phyloP scores from a whole-genome alignment of 768 basidiomycete genomes.

The Amanita jacksonii region DNA sequence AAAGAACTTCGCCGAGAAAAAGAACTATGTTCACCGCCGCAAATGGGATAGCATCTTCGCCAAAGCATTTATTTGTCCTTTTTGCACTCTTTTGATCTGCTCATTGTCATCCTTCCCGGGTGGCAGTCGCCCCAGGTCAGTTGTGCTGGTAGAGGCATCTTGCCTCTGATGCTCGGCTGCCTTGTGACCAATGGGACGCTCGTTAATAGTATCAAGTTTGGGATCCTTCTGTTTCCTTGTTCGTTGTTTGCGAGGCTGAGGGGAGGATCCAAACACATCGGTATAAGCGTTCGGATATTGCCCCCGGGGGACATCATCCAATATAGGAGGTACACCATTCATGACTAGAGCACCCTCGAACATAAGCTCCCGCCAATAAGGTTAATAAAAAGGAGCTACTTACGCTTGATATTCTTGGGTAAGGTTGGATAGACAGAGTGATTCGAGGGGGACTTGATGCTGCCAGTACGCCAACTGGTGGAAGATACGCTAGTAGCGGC shows the following conservation, averaged over 20 bases:
- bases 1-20: background rate
- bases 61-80: conserved; percentile 80
- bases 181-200: conserved; percentile 43
- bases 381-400: conserved; percentile 21
- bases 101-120: conserved; percentile 36
- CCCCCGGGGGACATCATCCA: conserved; percentile 59
- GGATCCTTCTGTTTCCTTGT: conserved; percentile 59
- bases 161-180: conserved; percentile 38
- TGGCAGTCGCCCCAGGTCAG: conserved; percentile 42
- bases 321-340: conserved; percentile 69
- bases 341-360: conserved; percentile 42
- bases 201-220: conserved; percentile 66
- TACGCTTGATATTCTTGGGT: conserved; percentile 78
- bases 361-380: conserved; percentile 9
- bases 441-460: conserved; percentile 25
- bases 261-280: conserved; percentile 54
- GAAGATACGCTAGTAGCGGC: conserved; percentile 74
- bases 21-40: conserved; percentile 38
- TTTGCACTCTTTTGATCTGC: conserved; percentile 69
- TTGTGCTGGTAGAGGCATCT: conserved; percentile 70
- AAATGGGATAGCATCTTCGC: conserved; percentile 88
- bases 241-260: conserved; percentile 48
- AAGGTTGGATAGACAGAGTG: conserved; percentile 23
- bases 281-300: conserved; percentile 50
- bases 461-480: conserved; percentile 64